These are phyloP conservation scores for Hypoxylon crocopeplum DNA, from an alignment of 495 filamentous ascomycete genomes.

Conservation along the genomic window DNA sequence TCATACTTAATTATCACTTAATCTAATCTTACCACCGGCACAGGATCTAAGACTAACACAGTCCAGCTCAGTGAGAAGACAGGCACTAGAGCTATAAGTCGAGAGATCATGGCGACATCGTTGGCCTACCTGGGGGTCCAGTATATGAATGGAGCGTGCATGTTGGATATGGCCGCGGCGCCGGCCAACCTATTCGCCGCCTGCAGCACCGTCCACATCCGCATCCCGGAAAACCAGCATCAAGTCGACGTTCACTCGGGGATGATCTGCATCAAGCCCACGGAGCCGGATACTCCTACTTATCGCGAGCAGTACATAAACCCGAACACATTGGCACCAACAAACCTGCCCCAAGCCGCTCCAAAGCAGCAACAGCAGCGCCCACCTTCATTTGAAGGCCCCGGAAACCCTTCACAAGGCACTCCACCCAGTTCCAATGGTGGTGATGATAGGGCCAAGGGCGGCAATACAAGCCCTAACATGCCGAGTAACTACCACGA, in stretches of 20 bases:
- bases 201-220: slow-evolving; percentile 33
- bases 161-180: slow-evolving; percentile 31
- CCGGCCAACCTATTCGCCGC: slow-evolving; percentile 11
- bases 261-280: slow-evolving; percentile 36
- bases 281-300: neutral
- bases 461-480: neutral
- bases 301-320: slow-evolving; percentile 27
- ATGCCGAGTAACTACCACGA: neutral
- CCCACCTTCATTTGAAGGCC: neutral
- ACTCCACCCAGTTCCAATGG: slow-evolving; percentile 30
- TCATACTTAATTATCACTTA: neutral
- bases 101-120: slow-evolving; percentile 5
- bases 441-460: slow-evolving; percentile 4
- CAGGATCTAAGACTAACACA: neutral
- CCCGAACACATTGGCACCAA: slow-evolving; percentile 1
- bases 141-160: slow-evolving; percentile 24
- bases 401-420: slow-evolving; percentile 2
- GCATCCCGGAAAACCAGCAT: slow-evolving; percentile 17
- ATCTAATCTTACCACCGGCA: neutral
- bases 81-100: neutral
- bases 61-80: neutral
- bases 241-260: slow-evolving; percentile 17
- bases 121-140: slow-evolving; percentile 23
- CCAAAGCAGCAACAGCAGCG: slow-evolving; percentile 35
- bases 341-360: neutral